Base-by-base conservation (phyloP, 495 filamentous ascomycete genomes). In the Achaetomiella virescens region DNA sequence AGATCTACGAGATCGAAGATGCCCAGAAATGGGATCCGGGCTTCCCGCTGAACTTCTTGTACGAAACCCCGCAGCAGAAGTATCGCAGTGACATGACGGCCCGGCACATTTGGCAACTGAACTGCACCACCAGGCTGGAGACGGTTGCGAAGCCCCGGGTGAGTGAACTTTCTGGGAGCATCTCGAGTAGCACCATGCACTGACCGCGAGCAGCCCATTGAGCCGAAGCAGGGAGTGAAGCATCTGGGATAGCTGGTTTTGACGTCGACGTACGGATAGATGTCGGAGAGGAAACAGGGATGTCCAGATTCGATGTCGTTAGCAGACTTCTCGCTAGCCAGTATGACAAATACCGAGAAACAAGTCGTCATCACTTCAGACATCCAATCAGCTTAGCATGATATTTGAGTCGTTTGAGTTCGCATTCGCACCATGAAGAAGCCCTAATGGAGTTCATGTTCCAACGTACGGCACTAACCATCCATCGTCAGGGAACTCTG, bases 1-100 rank as follows among this genome's bases (percentile, higher is more conserved):
- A 91, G 37, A 77, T 89, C 25, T 62, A 77, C 29, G 80, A 86
- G 67, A 87, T 90, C 57, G 86, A 90, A 50, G 61, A 41, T 18
- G 84, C 82, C 11, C 70, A 72, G 46, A 74, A 76, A 7, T 89
- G 86, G 65, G 83, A 87, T 61, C 37, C 75, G 54, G 83, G 84
- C 6, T 88, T 87, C 70, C 85, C 84, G 4, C 50, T 66, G 51
- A 75, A 61, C 43, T 81, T 87, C 56, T 52, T 84, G 27, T 77
- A 72, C 62, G 36, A 38, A n/a, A 5, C 10, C 8, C 36, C 36
- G 64, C 63, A n/a, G 36, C 36, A 38, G 12, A 38, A 38, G 36
- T 38, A 38, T n/a, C 9, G 36, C 8, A 12, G 9, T 1, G 36
- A 38, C 14, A 38, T 38, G 36, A 38, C 36, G 36, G 36, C 36